Conservation (phyloP, 805 yeast genomes). For the Dipodascus albidus region DNA sequence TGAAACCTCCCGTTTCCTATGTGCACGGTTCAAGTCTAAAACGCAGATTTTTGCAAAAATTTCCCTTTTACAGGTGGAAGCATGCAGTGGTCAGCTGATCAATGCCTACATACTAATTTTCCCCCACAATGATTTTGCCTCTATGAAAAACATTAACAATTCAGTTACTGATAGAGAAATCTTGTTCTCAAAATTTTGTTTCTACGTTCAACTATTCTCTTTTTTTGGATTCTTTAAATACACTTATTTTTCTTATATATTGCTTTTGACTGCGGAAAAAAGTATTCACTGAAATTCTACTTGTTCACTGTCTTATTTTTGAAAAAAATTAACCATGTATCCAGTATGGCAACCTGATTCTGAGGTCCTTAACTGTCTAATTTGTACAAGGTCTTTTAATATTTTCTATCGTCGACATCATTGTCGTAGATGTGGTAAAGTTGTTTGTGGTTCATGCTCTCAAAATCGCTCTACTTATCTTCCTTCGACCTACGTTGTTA, state of each 20-base stretch:
- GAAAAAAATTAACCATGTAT: too few species aligned
- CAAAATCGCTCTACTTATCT: constrained; percentile 39
- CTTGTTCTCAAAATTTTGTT: too few species aligned
- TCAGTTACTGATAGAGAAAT: too few species aligned
- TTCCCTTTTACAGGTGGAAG: neutral
- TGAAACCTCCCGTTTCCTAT: too few species aligned
- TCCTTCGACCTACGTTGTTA: constrained; percentile 46
- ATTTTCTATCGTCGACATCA: constrained; percentile 70
- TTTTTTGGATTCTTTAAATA: too few species aligned
- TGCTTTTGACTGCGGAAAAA: too few species aligned
- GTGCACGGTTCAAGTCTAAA: neutral
- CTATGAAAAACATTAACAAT: too few species aligned
- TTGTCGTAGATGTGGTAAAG: constrained; percentile 64
- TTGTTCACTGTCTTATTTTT: too few species aligned
- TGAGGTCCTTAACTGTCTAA: constrained; percentile 38
- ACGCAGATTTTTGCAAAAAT: neutral
- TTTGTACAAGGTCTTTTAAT: constrained; percentile 43
- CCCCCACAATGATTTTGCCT: neutral
- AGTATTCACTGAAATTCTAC: too few species aligned
- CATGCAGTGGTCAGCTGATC: neutral
- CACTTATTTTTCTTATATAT: too few species aligned
- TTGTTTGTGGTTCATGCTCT: constrained; percentile 66
- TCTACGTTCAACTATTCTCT: too few species aligned
- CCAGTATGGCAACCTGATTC: constrained; percentile 68
- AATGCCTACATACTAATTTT: neutral